Conservation (phyloP, 768 basidiomycete species). For the Lactarius sp. region DNA sequence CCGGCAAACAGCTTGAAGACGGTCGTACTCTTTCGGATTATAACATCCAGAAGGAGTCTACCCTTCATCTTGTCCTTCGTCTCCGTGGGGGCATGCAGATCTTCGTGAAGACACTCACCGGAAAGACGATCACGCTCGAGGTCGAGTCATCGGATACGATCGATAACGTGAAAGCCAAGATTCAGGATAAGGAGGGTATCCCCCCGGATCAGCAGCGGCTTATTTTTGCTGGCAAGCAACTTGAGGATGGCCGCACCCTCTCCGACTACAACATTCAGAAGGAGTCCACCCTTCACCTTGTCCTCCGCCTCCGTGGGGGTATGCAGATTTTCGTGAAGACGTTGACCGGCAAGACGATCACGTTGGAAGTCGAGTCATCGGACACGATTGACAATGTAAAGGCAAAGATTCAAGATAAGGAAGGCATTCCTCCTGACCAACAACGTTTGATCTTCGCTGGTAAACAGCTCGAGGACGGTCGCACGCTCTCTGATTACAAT, state of each 20-base stretch:
- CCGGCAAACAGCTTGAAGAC: conserved; percentile 33
- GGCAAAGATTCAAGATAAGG: conserved; percentile 25
- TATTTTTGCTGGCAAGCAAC: conserved; percentile 24
- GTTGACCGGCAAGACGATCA: conserved; percentile 23
- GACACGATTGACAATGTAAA: conserved; percentile 25
- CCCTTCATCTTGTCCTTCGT: conserved; percentile 29
- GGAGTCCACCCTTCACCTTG: conserved; percentile 24
- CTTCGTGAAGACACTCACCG: conserved; percentile 24
- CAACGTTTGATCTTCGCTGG: conserved; percentile 25
- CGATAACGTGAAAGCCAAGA: conserved; percentile 25
- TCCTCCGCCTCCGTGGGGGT: conserved; percentile 23
- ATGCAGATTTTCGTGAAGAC: conserved; percentile 26
- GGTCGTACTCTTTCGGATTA: conserved; percentile 33
- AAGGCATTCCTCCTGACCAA: conserved; percentile 24
- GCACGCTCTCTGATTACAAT: conserved; percentile 24
- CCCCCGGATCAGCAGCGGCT: conserved; percentile 24
- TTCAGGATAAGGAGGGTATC: conserved; percentile 25
- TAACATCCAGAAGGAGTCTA: conserved; percentile 33
- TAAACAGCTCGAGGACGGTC: conserved; percentile 25
- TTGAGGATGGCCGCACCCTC: conserved; percentile 23
- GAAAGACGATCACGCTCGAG: conserved; percentile 24
- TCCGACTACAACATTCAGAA: conserved; percentile 26
- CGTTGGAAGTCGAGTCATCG: conserved; percentile 24
- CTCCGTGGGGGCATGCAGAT: conserved; percentile 26
- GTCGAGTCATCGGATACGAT: conserved; percentile 25